These are phyloP conservation scores for Penicillium concentricum DNA, from an alignment of 2,329 filamentous ascomycete species.

Conservation along the genomic window DNA sequence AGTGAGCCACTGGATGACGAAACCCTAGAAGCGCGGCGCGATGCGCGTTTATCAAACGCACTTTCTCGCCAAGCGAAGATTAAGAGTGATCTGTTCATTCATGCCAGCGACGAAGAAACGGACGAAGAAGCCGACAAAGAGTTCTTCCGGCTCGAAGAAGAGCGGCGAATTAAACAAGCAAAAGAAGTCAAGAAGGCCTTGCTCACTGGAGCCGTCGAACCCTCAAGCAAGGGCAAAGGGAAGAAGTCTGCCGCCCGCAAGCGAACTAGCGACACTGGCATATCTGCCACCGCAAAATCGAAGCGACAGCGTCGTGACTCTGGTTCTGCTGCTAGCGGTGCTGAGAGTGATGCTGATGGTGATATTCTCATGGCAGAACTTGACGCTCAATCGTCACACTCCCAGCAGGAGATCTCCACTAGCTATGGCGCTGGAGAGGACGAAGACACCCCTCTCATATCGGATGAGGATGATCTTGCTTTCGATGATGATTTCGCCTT, in stretches of 20 bases:
- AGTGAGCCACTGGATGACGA: slow-evolving; percentile 63
- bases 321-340: slow-evolving; percentile 13
- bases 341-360: slow-evolving; percentile 27
- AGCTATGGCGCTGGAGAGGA: slow-evolving; percentile 17
- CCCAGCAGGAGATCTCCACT: slow-evolving; percentile 16
- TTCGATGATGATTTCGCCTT: slow-evolving; percentile 38
- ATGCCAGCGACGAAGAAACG: slow-evolving; percentile 84
- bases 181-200: slow-evolving; percentile 51
- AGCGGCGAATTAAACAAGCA: slow-evolving; percentile 58
- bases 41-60: slow-evolving; percentile 64
- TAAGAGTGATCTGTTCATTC: slow-evolving; percentile 81
- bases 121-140: slow-evolving; percentile 70
- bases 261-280: slow-evolving; percentile 29
- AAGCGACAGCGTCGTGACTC: slow-evolving; percentile 33
- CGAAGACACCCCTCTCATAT: slow-evolving; percentile 27
- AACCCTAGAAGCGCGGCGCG: slow-evolving; percentile 58
- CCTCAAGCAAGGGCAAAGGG: slow-evolving; percentile 28
- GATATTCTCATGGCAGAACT: slow-evolving; percentile 34
- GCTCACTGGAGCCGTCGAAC: slow-evolving; percentile 38
- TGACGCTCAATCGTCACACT: slow-evolving; percentile 17
- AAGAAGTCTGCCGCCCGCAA: slow-evolving; percentile 31
- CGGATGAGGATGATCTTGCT: slow-evolving; percentile 32
- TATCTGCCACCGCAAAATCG: slow-evolving; percentile 20
- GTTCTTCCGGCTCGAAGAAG: slow-evolving; percentile 77
- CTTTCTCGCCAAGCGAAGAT: slow-evolving; percentile 74